Conservation (phyloP, 176 grass and related monocot species). For the Areca catechu region DNA sequence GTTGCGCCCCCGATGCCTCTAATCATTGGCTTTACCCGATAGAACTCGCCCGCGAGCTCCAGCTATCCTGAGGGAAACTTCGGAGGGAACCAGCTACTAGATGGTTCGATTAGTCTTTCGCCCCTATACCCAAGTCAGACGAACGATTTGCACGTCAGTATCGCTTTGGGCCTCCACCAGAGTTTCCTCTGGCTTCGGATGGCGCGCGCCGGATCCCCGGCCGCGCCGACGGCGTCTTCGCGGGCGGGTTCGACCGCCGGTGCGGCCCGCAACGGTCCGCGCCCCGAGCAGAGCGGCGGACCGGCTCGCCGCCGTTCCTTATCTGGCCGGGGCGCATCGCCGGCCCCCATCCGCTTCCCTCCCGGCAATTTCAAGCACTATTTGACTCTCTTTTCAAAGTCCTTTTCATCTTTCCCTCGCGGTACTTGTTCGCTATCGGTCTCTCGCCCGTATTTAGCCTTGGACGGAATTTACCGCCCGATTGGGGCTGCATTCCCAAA, state of each 20-base stretch:
- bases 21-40: too few relatives aligned
- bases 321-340: conserved; percentile 18
- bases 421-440: conserved; percentile 27
- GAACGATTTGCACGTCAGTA: conserved; percentile 45
- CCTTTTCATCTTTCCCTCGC: conserved; percentile 24
- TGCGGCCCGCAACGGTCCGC: too few relatives aligned
- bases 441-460: conserved; percentile 22
- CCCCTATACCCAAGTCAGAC: conserved; percentile 46
- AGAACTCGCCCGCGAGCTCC: not conserved
- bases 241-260: too few relatives aligned
- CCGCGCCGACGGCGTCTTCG: too few relatives aligned
- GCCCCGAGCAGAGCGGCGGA: too few relatives aligned
- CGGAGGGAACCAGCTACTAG: conserved; percentile 60
- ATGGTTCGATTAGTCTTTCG: conserved; percentile 68
- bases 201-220: too few relatives aligned
- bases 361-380: conserved; percentile 4
- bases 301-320: too few relatives aligned
- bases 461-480: conserved; percentile 11
- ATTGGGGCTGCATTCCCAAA: too few relatives aligned
- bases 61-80: conserved; percentile 42
- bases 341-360: conserved; percentile 54
- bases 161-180: conserved; percentile 39
- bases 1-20: too few relatives aligned
- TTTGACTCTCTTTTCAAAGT: conserved; percentile 5
- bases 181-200: conserved; percentile 37